Evolutionary conservation across 768 basidiomycete species (phyloP).

Genomic region (Russula dissimulans): DNA sequence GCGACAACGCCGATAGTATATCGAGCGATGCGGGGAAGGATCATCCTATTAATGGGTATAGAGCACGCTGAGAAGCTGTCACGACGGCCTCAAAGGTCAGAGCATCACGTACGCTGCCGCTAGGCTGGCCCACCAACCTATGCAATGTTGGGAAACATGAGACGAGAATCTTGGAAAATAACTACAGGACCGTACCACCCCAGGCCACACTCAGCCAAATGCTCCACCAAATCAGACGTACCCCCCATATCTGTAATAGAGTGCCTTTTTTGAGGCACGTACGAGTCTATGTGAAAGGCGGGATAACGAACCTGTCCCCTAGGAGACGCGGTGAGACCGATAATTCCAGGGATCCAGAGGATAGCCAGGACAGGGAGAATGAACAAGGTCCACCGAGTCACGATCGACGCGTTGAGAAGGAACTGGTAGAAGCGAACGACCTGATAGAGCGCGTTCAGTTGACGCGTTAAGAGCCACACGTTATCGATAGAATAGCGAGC

Average conservation of each 20-base stretch:
- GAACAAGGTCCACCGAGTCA: constrained; percentile 72
- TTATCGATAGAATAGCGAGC: no score
- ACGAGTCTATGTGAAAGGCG: background rate
- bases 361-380: constrained; percentile 63
- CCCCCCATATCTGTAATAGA: constrained; percentile 42
- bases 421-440: constrained; percentile 60
- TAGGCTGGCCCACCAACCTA: constrained; percentile 73
- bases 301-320: constrained; percentile 39
- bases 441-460: constrained; percentile 26
- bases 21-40: constrained; percentile 46
- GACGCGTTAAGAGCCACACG: background rate
- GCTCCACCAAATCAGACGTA: constrained; percentile 67
- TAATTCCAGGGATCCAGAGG: constrained; percentile 68
- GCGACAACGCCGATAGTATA: constrained; percentile 67
- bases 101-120: constrained; percentile 45
- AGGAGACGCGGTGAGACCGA: constrained; percentile 45
- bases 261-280: background rate
- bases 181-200: constrained; percentile 39
- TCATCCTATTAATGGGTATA: constrained; percentile 17
- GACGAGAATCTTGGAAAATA: background rate
- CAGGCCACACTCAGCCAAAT: constrained; percentile 77
- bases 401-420: constrained; percentile 63
- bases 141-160: background rate
- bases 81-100: background rate
- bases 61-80: background rate